These are phyloP conservation scores for Populus alba DNA, from an alignment of 345 rosid genomes.

Conservation along the genomic window DNA sequence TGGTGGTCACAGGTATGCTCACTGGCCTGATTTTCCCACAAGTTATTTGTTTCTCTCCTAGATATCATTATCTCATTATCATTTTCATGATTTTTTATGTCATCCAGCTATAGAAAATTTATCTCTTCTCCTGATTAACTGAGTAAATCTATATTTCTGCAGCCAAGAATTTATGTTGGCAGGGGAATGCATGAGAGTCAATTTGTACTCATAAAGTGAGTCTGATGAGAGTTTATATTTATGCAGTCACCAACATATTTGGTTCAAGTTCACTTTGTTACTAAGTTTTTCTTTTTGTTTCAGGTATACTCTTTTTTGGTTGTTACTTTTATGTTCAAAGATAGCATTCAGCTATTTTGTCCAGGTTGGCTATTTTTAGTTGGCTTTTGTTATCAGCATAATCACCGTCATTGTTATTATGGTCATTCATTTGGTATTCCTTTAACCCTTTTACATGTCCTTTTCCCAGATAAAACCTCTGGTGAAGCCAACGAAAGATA, in stretches of 20 bases:
- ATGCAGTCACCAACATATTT: slow-evolving; percentile 10
- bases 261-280: background rate
- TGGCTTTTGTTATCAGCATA: slow-evolving; percentile 6
- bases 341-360: slow-evolving; percentile 70
- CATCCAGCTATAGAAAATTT: background rate
- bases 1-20: slow-evolving; percentile 97
- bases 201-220: slow-evolving; percentile 83
- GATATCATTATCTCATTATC: background rate
- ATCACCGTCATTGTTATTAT: background rate
- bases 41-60: background rate
- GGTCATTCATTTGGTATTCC: background rate
- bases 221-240: slow-evolving; percentile 12
- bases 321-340: slow-evolving; percentile 68
- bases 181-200: slow-evolving; percentile 99
- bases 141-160: slow-evolving; percentile 29
- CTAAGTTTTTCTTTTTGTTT: slow-evolving; percentile 20
- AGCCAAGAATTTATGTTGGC: slow-evolving; percentile 93
- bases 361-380: slow-evolving; percentile 59
- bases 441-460: slow-evolving; percentile 1
- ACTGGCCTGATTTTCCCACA: background rate
- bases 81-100: background rate
- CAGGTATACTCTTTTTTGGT: slow-evolving; percentile 93
- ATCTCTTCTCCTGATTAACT: slow-evolving; percentile 20
- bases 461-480: slow-evolving; percentile 65
- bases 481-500: slow-evolving; percentile 86